Conservation (phyloP, 768 basidiomycete species). For the Tylopilus rubrobrunneus region DNA sequence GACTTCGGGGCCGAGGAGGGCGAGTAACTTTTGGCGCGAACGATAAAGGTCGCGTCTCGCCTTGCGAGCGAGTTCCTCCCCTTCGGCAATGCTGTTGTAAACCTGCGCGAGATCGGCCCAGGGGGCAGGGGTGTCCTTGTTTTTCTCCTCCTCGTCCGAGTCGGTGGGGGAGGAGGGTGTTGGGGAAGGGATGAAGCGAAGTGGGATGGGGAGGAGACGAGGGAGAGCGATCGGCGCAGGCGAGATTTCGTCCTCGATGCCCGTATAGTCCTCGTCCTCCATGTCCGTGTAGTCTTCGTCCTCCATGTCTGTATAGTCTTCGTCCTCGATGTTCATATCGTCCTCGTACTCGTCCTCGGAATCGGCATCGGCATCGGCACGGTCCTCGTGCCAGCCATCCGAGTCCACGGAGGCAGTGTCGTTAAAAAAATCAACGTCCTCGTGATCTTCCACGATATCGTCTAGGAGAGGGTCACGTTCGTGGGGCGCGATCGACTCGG, state of each 20-base stretch:
- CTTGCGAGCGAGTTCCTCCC: slow-evolving; percentile 8
- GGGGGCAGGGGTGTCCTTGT: background rate
- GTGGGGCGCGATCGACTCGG: slow-evolving; percentile 2
- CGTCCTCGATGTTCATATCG: background rate
- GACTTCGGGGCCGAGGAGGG: slow-evolving; percentile 4
- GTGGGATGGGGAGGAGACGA: background rate
- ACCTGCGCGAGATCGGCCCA: background rate
- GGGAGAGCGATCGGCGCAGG: slow-evolving; percentile 3
- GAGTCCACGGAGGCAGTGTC: too few species aligned
- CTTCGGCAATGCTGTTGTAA: background rate
- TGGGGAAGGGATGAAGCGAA: background rate
- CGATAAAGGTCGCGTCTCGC: slow-evolving; percentile 8
- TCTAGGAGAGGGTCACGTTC: background rate
- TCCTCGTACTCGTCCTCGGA: too few species aligned
- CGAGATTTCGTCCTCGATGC: background rate
- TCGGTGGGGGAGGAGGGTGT: background rate
- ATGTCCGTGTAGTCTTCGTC: background rate
- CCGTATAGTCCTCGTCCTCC: background rate
- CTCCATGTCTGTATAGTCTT: background rate
- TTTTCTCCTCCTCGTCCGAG: too few species aligned
- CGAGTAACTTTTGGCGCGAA: slow-evolving; percentile 9
- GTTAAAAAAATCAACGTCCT: background rate
- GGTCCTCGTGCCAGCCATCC: background rate
- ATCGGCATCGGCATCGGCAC: background rate
- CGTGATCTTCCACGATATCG: too few species aligned